Conservation (phyloP, 2,329 filamentous ascomycete genomes). For the Lojkania enalia region DNA sequence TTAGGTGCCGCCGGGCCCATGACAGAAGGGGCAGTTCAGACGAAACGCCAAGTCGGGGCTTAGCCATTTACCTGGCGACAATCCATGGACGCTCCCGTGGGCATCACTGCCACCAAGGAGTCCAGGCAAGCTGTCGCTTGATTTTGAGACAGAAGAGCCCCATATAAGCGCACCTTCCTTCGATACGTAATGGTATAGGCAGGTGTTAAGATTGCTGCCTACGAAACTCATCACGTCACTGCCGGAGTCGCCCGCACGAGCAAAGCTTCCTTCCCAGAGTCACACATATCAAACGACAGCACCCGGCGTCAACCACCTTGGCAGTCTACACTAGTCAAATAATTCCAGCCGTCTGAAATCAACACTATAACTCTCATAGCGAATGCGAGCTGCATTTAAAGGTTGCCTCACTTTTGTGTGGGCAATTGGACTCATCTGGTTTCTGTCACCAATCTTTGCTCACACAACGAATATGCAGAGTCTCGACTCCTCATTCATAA, state of each 20-base stretch:
- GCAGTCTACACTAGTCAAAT: background rate
- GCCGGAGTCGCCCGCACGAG: background rate
- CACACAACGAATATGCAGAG: conserved; percentile 23
- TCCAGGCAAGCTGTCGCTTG: no score
- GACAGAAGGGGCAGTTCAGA: background rate
- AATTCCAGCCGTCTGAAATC: background rate
- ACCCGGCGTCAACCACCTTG: background rate
- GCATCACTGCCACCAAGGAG: no score
- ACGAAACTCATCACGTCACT: background rate
- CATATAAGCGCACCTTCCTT: no score
- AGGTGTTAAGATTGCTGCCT: background rate
- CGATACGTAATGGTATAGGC: background rate
- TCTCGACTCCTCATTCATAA: conserved; percentile 26
- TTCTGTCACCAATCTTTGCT: background rate
- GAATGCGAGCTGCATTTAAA: conserved; percentile 15
- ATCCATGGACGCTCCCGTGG: background rate
- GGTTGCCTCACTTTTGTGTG: conserved; percentile 4
- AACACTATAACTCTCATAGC: conserved; percentile 1
- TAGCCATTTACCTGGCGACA: background rate
- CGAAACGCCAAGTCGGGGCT: conserved; percentile 3
- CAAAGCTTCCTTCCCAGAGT: background rate
- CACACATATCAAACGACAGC: conserved; percentile 1
- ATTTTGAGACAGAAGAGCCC: no score
- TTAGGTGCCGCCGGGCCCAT: background rate
- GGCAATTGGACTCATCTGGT: background rate